Evolutionary conservation across 2,329 filamentous ascomycete genomes (phyloP).

Genomic region (Colletotrichum neosansevieriae): DNA sequence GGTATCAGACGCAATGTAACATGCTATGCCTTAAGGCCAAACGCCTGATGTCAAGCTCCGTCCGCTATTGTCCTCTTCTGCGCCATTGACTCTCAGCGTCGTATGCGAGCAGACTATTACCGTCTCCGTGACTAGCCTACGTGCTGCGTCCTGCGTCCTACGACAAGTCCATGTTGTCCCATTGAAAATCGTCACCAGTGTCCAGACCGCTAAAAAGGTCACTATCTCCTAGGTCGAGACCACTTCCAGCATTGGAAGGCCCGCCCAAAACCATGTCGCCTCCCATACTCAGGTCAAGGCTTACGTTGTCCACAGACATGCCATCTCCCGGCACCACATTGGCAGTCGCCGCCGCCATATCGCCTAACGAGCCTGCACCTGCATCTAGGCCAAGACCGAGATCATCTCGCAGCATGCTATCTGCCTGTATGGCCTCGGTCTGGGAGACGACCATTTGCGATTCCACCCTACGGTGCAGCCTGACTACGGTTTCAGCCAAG

Average conservation of each 20-base stretch:
- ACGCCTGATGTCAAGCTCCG: background rate
- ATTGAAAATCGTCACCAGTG: slow-evolving; percentile 59
- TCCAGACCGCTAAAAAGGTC: slow-evolving; percentile 54
- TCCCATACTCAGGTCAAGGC: slow-evolving; percentile 61
- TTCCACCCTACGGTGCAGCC: slow-evolving; percentile 74
- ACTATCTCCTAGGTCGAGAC: slow-evolving; percentile 52
- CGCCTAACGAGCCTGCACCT: slow-evolving; percentile 48
- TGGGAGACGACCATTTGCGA: slow-evolving; percentile 66
- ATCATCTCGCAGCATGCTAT: slow-evolving; percentile 57
- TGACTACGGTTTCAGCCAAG: slow-evolving; percentile 71
- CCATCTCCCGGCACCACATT: slow-evolving; percentile 51
- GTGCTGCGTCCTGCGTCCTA: slow-evolving; percentile 23
- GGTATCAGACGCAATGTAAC: slow-evolving; percentile 29
- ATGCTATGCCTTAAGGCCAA: slow-evolving; percentile 6
- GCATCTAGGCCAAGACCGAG: slow-evolving; percentile 56
- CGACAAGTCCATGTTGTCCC: slow-evolving; percentile 53
- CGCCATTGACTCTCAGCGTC: background rate
- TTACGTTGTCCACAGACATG: slow-evolving; percentile 55
- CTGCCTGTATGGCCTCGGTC: slow-evolving; percentile 50
- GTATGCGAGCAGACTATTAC: background rate
- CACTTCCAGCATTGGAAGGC: slow-evolving; percentile 50
- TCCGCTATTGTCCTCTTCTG: background rate
- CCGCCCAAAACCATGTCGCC: slow-evolving; percentile 54
- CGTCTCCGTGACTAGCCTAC: background rate
- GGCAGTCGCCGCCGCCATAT: slow-evolving; percentile 55